phyloP scores from a whole-genome alignment of 345 rosid genomes.

The Citrus australasica region DNA sequence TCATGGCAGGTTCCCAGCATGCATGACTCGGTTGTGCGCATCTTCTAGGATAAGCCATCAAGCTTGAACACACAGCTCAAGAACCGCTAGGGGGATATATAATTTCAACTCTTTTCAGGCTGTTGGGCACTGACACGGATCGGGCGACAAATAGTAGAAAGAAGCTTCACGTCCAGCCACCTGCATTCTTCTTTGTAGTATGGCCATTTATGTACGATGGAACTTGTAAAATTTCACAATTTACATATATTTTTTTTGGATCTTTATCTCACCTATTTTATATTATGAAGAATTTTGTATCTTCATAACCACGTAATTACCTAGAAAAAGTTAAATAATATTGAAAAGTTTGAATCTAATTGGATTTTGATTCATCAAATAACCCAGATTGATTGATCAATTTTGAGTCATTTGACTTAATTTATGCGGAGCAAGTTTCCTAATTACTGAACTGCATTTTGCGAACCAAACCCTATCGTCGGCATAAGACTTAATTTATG shows the following conservation, averaged over 20 bases:
- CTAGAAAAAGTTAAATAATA: not conserved
- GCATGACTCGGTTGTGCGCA: not conserved
- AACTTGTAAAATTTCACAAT: not conserved
- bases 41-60: not conserved
- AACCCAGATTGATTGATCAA: not conserved
- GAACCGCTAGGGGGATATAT: not conserved
- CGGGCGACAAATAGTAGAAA: not conserved
- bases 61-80: not conserved
- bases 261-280: not conserved
- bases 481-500: no score
- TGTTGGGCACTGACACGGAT: not conserved
- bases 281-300: not conserved
- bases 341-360: not conserved
- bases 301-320: not conserved
- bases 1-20: no score
- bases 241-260: not conserved
- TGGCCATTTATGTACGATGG: not conserved
- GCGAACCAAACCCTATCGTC: not conserved
- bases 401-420: no score
- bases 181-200: not conserved
- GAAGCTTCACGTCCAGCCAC: not conserved
- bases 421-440: not conserved
- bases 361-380: not conserved
- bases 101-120: not conserved
- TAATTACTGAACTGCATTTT: not conserved